phyloP scores from a whole-genome alignment of 352 stramenopile genomes.

The Phytophthora brassicae region DNA sequence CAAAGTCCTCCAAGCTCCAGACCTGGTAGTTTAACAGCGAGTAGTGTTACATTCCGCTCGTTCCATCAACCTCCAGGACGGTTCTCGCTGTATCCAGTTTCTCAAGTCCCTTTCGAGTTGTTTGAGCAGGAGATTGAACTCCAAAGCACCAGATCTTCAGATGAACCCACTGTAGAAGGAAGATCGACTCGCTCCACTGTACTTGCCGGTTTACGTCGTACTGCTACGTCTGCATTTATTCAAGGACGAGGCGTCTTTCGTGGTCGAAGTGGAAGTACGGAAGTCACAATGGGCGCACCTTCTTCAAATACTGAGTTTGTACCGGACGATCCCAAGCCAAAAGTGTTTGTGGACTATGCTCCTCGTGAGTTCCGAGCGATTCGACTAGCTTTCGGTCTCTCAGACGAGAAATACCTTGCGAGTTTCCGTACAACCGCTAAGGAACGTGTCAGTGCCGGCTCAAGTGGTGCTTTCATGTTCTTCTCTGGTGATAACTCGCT shows the following conservation, averaged over 20 bases:
- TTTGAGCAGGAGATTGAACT: conserved; percentile 80
- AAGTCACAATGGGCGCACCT: conserved; percentile 7
- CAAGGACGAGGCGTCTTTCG: conserved; percentile 36
- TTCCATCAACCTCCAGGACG: conserved; percentile 32
- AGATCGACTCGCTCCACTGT: conserved; percentile 36
- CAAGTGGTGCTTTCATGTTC: conserved; percentile 82
- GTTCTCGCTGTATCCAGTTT: conserved; percentile 70
- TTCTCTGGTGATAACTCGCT: conserved; percentile 75
- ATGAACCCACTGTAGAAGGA: conserved; percentile 14
- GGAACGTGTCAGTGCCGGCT: conserved; percentile 76
- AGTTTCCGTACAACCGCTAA: conserved; percentile 78
- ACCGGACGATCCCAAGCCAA: conserved; percentile 57
- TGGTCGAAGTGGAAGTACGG: conserved; percentile 26
- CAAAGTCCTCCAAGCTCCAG: conserved; percentile 6
- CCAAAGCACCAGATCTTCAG: conserved; percentile 46
- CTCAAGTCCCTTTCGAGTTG: conserved; percentile 73
- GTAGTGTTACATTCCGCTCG: conserved; percentile 23
- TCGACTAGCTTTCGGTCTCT: conserved; percentile 58
- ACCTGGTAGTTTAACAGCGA: conserved; percentile 17
- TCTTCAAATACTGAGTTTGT: conserved; percentile 19
- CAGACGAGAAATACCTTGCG: conserved; percentile 67
- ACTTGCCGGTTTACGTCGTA: conserved; percentile 52
- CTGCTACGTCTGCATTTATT: conserved; percentile 39
- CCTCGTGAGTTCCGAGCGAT: conserved; percentile 69
- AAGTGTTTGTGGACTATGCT: conserved; percentile 78